Evolutionary conservation across 2,329 filamentous ascomycete genomes (phyloP).

Genomic region (Alternaria alternata): DNA sequence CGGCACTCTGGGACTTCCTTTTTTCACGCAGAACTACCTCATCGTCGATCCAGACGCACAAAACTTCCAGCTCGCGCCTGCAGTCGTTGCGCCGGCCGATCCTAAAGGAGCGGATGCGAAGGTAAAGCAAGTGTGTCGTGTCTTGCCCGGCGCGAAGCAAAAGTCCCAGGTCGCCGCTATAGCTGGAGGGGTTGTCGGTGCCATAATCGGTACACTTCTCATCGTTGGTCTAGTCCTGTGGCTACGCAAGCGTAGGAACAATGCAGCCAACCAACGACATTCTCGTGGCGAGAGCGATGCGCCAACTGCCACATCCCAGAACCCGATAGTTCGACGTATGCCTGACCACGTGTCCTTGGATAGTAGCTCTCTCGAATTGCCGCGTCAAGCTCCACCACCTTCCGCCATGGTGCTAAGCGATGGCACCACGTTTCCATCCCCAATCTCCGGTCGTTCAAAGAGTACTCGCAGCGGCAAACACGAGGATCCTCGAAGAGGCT

Average conservation of each 20-base stretch:
- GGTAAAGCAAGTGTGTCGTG: constrained; percentile 23
- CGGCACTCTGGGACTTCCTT: constrained; percentile 23
- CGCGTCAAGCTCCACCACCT: constrained; percentile 15
- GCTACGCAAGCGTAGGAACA: constrained; percentile 12
- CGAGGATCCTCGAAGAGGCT: constrained; percentile 18
- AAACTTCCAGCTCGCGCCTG: constrained; percentile 28
- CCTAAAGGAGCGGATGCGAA: constrained; percentile 23
- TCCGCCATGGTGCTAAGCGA: constrained; percentile 2
- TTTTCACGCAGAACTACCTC: constrained; percentile 32
- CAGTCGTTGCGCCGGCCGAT: constrained; percentile 21
- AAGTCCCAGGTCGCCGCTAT: constrained; percentile 14
- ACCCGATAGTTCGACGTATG: constrained; percentile 11
- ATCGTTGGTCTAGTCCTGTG: constrained; percentile 16
- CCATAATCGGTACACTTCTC: constrained; percentile 16
- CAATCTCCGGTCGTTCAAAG: constrained; percentile 1
- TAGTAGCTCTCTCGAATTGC: constrained; percentile 18
- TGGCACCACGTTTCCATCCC: constrained; percentile 16
- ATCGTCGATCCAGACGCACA: constrained; percentile 26
- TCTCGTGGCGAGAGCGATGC: constrained; percentile 17
- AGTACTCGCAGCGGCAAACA: constrained; percentile 4
- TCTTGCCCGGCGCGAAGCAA: constrained; percentile 14
- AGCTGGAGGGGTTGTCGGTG: constrained; percentile 17
- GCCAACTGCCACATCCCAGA: constrained; percentile 3
- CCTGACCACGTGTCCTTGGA: constrained; percentile 9
- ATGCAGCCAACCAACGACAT: not conserved